phyloP scores from a whole-genome alignment of 1,284 basidiomycete species.

The Golubevia pallescens region DNA sequence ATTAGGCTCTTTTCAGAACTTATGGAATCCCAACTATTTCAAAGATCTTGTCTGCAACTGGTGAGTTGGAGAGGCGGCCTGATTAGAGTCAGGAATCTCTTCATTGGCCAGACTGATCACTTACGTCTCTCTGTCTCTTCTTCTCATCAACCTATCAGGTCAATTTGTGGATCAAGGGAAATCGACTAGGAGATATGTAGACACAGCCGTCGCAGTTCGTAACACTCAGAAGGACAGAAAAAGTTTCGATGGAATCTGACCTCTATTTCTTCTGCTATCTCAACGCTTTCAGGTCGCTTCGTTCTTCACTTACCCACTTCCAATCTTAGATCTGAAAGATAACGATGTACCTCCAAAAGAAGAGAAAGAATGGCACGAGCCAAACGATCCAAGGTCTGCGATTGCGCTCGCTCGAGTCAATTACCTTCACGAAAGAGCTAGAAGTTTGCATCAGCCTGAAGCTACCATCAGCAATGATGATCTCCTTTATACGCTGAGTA shows the following conservation, averaged over 20 bases:
- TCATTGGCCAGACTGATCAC: too few relatives aligned
- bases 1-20: constrained; percentile 29
- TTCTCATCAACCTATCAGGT: neutral
- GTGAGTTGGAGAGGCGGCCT: too few relatives aligned
- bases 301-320: constrained; percentile 8
- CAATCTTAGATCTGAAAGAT: constrained; percentile 3
- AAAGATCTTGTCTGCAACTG: constrained; percentile 22
- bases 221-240: too few relatives aligned
- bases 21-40: constrained; percentile 37
- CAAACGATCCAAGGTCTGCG: constrained; percentile 22
- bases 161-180: neutral
- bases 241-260: too few relatives aligned
- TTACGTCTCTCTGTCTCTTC: too few relatives aligned
- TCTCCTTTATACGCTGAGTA: constrained; percentile 29
- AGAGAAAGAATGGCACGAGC: constrained; percentile 4
- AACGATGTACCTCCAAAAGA: constrained; percentile 3
- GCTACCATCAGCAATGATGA: constrained; percentile 30
- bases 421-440: constrained; percentile 17
- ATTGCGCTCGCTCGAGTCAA: constrained; percentile 31
- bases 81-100: neutral
- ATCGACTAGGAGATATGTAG: neutral
- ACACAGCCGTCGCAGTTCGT: neutral
- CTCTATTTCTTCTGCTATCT: neutral
- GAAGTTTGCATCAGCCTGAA: neutral
- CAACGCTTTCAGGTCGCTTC: constrained; percentile 2